These are phyloP conservation scores for Xylaria curta DNA, from an alignment of 495 filamentous ascomycete species.

Conservation along the genomic window DNA sequence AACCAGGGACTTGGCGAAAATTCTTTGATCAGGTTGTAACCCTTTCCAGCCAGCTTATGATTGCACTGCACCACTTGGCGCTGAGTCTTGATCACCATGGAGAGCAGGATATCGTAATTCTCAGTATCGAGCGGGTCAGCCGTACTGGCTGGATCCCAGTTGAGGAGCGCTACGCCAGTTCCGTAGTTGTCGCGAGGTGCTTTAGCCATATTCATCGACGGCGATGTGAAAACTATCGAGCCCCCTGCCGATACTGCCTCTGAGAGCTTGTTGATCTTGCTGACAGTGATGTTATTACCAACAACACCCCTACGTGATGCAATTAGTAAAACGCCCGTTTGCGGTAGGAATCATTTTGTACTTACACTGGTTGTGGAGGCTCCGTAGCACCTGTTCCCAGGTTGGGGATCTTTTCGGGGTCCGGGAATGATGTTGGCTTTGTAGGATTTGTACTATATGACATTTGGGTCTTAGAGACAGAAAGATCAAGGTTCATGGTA, in stretches of 20 bases:
- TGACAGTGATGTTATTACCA: conserved; percentile 17
- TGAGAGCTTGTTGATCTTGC: conserved; percentile 20
- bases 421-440: background rate
- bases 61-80: conserved; percentile 17
- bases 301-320: background rate
- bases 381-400: conserved; percentile 11
- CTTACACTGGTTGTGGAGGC: conserved; percentile 1
- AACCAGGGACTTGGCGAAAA: conserved; percentile 19
- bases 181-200: conserved; percentile 8
- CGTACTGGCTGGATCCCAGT: conserved; percentile 15
- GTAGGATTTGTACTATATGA: conserved; percentile 11
- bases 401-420: conserved; percentile 9
- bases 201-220: conserved; percentile 16
- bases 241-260: conserved; percentile 10
- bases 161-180: conserved; percentile 18
- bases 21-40: conserved; percentile 15
- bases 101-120: conserved; percentile 22
- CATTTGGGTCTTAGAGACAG: conserved; percentile 18
- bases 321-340: background rate
- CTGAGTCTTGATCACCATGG: conserved; percentile 16
- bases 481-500: conserved; percentile 10
- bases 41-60: conserved; percentile 13
- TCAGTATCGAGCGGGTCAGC: conserved; percentile 15
- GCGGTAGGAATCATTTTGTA: background rate
- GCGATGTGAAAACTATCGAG: conserved; percentile 19